These are phyloP conservation scores for Lachnum nothofagi DNA, from an alignment of 2,329 filamentous ascomycete species.

Conservation along the genomic window DNA sequence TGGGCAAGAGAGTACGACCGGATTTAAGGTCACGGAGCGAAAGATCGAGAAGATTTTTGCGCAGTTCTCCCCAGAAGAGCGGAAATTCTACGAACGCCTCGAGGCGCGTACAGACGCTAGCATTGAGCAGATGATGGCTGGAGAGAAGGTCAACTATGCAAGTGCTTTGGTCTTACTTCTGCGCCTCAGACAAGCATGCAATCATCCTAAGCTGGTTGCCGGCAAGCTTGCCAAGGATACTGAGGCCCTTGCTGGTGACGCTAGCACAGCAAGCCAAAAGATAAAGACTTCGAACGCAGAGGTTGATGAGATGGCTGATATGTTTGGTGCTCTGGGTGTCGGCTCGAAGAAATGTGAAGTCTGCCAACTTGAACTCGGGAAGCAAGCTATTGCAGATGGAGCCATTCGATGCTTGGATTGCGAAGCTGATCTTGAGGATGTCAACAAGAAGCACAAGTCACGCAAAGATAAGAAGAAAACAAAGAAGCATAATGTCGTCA, in stretches of 20 bases:
- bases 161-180: slow-evolving; percentile 90
- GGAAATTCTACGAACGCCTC: slow-evolving; percentile 77
- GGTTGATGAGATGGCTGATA: slow-evolving; percentile 76
- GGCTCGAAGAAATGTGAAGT: slow-evolving; percentile 33
- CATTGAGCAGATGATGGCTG: slow-evolving; percentile 82
- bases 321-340: slow-evolving; percentile 73
- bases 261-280: slow-evolving; percentile 41
- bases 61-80: slow-evolving; percentile 73
- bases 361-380: slow-evolving; percentile 30
- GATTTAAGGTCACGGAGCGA: slow-evolving; percentile 87
- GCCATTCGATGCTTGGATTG: slow-evolving; percentile 67
- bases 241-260: slow-evolving; percentile 69
- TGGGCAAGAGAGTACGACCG: slow-evolving; percentile 48
- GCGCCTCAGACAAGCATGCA: slow-evolving; percentile 85
- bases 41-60: slow-evolving; percentile 78
- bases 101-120: slow-evolving; percentile 81
- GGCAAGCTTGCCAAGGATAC: slow-evolving; percentile 82
- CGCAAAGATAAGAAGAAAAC: slow-evolving; percentile 38
- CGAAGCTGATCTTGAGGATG: slow-evolving; percentile 64
- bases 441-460: slow-evolving; percentile 42
- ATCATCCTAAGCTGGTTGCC: slow-evolving; percentile 84
- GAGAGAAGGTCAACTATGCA: slow-evolving; percentile 77
- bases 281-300: slow-evolving; percentile 46
- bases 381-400: slow-evolving; percentile 35
- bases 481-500: slow-evolving; percentile 29